Percentiles rank a stretch among this genome's conserved stretches.
Conservation (phyloP, 2,329 filamentous ascomycete species). For the Botrytis medusae region DNA sequence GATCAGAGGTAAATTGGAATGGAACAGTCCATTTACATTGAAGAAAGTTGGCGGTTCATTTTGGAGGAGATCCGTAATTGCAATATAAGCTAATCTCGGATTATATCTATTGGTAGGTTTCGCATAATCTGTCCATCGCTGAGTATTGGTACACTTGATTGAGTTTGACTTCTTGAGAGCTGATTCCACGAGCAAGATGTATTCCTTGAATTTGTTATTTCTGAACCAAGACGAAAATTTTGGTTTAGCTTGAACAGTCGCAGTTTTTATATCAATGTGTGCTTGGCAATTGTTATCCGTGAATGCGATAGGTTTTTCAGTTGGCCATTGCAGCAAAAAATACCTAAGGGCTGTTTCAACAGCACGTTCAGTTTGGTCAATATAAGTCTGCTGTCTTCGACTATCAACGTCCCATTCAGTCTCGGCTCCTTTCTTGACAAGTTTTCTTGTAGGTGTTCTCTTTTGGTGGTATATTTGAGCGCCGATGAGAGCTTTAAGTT, state of each 20-base stretch:
- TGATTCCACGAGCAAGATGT: not conserved
- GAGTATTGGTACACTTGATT: not conserved
- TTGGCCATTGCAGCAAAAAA: conserved; percentile 20
- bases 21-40: not conserved
- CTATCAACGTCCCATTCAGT: not conserved
- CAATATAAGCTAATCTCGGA: conserved; percentile 9
- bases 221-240: conserved; percentile 23
- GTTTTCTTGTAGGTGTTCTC: conserved; percentile 21
- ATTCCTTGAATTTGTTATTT: conserved; percentile 22
- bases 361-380: not conserved
- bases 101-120: not conserved
- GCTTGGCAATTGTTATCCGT: not conserved
- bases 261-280: conserved; percentile 18
- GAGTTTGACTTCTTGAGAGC: not conserved
- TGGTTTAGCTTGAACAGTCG: not conserved
- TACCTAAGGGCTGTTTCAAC: conserved; percentile 5
- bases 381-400: conserved; percentile 1
- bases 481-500: conserved; percentile 12
- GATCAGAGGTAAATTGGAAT: not conserved
- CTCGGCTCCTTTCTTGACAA: conserved; percentile 8
- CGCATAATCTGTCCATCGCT: conserved; percentile 2
- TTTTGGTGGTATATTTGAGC: conserved; percentile 8
- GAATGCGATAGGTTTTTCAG: not conserved
- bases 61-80: conserved; percentile 13
- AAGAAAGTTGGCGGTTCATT: conserved; percentile 8